phyloP scores from a whole-genome alignment of 495 filamentous ascomycete species.

The Penicillium odoratum region DNA sequence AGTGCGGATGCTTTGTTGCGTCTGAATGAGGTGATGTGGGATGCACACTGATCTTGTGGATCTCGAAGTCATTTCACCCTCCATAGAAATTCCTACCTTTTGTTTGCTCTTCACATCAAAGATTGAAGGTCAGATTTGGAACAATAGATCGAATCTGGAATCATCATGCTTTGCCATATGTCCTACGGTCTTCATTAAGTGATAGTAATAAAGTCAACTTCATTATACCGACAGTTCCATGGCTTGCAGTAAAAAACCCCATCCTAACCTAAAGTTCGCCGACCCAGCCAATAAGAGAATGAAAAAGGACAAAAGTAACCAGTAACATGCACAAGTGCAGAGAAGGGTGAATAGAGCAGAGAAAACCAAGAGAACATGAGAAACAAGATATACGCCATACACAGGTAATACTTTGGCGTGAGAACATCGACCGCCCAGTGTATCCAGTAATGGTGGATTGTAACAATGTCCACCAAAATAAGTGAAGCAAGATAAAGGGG shows the following conservation, averaged over 20 bases:
- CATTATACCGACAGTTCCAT: slow-evolving; percentile 34
- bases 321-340: neutral
- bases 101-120: neutral
- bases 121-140: neutral
- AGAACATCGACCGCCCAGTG: neutral
- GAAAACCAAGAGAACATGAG: neutral
- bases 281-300: slow-evolving; percentile 36
- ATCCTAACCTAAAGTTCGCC: slow-evolving; percentile 41
- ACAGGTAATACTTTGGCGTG: neutral
- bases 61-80: neutral
- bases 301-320: neutral
- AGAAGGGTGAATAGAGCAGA: neutral
- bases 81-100: neutral
- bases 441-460: neutral
- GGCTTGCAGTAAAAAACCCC: slow-evolving; percentile 19
- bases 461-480: neutral
- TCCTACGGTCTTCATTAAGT: neutral
- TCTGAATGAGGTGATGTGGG: slow-evolving; percentile 82
- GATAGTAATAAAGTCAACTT: slow-evolving; percentile 14
- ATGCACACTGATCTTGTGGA: slow-evolving; percentile 34
- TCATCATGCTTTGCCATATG: neutral
- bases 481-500: neutral
- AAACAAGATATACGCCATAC: neutral
- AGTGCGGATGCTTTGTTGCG: slow-evolving; percentile 73
- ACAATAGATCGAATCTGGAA: no score